Percentiles rank a stretch among this genome's conserved stretches.
These are phyloP conservation scores for Suhomyces choctaworum DNA, from an alignment of 1,139 yeast genomes.

Conservation along the genomic window DNA sequence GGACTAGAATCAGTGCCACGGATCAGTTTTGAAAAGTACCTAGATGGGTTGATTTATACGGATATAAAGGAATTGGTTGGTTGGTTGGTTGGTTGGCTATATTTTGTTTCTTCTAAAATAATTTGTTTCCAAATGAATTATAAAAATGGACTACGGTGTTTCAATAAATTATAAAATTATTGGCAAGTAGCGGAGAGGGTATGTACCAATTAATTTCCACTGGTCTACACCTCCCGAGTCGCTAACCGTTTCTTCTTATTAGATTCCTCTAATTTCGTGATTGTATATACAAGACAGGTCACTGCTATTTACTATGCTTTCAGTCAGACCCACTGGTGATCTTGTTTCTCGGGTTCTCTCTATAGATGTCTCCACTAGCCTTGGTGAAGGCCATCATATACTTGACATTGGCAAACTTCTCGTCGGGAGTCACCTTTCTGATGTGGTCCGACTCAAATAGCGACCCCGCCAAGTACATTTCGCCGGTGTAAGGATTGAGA, in stretches of 20 bases:
- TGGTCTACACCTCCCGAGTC: no score
- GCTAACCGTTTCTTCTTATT: no score
- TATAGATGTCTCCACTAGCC: constrained; percentile 50
- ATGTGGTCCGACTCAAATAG: constrained; percentile 65
- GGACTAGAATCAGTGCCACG: constrained; percentile 25
- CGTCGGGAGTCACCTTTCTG: constrained; percentile 40
- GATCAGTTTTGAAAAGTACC: neutral
- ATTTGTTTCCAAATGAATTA: neutral
- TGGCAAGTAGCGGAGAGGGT: no score
- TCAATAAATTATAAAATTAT: no score
- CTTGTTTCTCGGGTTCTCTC: constrained; percentile 19
- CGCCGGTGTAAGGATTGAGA: constrained; percentile 69
- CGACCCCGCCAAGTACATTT: constrained; percentile 73
- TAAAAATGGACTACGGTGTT: neutral
- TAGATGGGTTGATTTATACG: neutral
- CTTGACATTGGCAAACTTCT: constrained; percentile 34
- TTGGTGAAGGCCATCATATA: constrained; percentile 26
- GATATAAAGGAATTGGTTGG: neutral
- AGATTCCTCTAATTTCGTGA: no score
- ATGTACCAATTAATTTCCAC: no score
- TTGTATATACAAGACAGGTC: no score
- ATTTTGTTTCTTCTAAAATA: neutral
- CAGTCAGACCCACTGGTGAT: neutral
- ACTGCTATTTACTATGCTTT: no score
- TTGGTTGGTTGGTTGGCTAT: neutral